Conservation (phyloP, 2,329 filamentous ascomycete species). For the Colletotrichum echinochloae region DNA sequence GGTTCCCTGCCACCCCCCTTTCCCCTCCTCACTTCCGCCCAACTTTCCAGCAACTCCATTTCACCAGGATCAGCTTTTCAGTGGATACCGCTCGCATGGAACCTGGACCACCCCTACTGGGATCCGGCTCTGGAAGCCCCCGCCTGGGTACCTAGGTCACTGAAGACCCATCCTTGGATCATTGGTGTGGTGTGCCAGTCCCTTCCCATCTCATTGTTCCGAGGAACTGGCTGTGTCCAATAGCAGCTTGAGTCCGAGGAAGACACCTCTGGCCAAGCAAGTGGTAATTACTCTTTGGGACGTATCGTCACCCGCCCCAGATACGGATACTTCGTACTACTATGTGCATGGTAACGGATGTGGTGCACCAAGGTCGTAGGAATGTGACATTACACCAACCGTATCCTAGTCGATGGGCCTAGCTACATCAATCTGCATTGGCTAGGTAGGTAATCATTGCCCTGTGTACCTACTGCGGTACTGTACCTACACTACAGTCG, state of each 20-base stretch:
- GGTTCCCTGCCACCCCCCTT: background rate
- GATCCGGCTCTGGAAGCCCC: constrained; percentile 23
- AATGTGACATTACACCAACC: background rate
- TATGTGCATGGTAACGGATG: background rate
- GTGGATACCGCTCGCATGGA: constrained; percentile 33
- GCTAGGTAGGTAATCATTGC: background rate
- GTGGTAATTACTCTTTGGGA: constrained; percentile 7
- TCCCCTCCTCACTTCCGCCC: constrained; percentile 18
- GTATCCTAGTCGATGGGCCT: background rate
- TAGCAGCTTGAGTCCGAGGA: background rate
- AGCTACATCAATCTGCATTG: background rate
- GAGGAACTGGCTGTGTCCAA: background rate
- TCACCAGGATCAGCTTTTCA: constrained; percentile 5
- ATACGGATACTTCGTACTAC: background rate
- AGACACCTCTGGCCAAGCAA: constrained; percentile 4
- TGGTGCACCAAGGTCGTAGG: background rate
- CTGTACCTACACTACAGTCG: background rate
- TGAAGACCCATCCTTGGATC: constrained; percentile 15
- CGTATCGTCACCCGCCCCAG: constrained; percentile 4
- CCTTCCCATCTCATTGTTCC: constrained; percentile 6
- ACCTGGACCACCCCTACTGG: constrained; percentile 17
- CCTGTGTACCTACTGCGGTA: background rate
- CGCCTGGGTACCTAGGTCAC: constrained; percentile 4
- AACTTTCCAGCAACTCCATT: constrained; percentile 8
- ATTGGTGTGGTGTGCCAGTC: background rate